phyloP scores from a whole-genome alignment of 202 grass and related monocot species.

The Panicum virgatum region DNA sequence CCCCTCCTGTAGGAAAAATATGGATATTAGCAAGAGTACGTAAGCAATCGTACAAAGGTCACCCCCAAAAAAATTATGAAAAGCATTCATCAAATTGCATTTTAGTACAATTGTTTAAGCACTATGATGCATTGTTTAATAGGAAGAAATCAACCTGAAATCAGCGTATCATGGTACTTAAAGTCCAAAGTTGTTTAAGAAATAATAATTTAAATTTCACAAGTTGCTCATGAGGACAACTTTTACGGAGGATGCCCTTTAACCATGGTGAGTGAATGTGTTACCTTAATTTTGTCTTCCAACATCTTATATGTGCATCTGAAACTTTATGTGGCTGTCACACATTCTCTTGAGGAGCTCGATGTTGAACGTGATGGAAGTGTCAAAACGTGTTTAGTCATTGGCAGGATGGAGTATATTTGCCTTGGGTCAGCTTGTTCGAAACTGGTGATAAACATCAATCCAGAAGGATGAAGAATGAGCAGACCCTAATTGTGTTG shows the following conservation, averaged over 20 bases:
- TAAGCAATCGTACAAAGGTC: neutral
- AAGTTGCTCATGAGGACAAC: neutral
- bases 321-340: neutral
- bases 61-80: neutral
- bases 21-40: neutral
- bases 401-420: neutral
- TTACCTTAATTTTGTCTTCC: too few species aligned
- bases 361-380: too few species aligned
- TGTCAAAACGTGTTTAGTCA: neutral
- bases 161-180: neutral
- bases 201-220: neutral
- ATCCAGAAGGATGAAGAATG: too few species aligned
- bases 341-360: too few species aligned
- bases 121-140: neutral
- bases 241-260: neutral
- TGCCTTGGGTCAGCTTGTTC: too few species aligned
- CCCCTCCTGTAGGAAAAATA: neutral
- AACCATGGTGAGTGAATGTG: neutral
- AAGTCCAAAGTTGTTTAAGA: neutral
- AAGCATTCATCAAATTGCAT: neutral
- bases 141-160: neutral
- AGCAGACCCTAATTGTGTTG: neutral
- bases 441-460: too few species aligned
- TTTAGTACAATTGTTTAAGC: neutral
- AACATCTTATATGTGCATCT: too few species aligned